Percentiles rank a stretch among this genome's conserved stretches.
Evolutionary conservation across 2,329 filamentous ascomycete genomes (phyloP).

Genomic region (Cladosporium velox): DNA sequence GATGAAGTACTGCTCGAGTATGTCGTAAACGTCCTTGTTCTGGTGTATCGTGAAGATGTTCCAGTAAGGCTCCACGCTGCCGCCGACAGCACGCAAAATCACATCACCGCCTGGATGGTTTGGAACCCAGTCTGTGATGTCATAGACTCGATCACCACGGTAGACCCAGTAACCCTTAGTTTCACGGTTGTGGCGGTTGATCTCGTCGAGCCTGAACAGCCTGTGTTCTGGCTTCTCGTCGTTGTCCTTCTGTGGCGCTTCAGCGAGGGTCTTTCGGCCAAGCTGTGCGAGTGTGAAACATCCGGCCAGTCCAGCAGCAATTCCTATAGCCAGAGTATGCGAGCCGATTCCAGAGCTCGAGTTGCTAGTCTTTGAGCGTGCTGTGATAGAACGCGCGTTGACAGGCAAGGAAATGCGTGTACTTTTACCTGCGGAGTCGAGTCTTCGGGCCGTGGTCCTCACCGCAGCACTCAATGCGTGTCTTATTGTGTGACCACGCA

Average conservation of each 20-base stretch:
- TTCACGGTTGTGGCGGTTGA: slow-evolving; percentile 39
- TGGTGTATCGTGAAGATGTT: slow-evolving; percentile 71
- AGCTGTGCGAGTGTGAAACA: neutral
- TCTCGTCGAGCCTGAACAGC: slow-evolving; percentile 32
- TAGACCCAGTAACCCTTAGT: slow-evolving; percentile 64
- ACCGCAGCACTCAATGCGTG: neutral
- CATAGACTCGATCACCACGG: slow-evolving; percentile 65
- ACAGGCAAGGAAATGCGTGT: slow-evolving; percentile 11
- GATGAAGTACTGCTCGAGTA: slow-evolving; percentile 65
- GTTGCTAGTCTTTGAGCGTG: neutral
- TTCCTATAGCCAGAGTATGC: neutral
- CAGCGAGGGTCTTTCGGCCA: neutral
- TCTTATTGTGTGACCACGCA: neutral
- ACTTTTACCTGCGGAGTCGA: slow-evolving; percentile 2
- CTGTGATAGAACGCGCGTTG: neutral
- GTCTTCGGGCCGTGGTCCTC: neutral
- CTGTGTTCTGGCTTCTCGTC: neutral
- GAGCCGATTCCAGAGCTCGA: neutral
- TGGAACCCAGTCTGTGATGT: slow-evolving; percentile 68
- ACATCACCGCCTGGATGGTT: slow-evolving; percentile 69
- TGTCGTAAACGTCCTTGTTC: slow-evolving; percentile 63
- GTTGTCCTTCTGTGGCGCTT: slow-evolving; percentile 1
- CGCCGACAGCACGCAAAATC: slow-evolving; percentile 66
- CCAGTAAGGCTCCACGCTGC: slow-evolving; percentile 67
- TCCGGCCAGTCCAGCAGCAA: neutral